A percentile compares a stretch with the other conserved stretches of the same genome.
Conservation (phyloP, 2,329 filamentous ascomycete species). For the Coniochaeta ligniaria region DNA sequence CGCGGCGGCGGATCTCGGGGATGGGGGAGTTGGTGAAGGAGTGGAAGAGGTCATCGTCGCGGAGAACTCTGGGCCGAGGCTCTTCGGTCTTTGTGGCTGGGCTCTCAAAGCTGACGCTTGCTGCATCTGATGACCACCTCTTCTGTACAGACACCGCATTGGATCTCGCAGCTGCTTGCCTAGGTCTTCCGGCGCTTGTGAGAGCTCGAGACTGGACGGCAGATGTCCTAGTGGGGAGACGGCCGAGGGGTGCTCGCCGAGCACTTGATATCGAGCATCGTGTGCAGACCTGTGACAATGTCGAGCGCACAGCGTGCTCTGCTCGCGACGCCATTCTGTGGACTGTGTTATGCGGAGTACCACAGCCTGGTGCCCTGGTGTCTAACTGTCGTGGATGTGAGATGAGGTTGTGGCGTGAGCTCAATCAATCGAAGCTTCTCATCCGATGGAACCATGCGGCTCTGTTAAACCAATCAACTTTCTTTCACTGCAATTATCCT, state of each 20-base stretch:
- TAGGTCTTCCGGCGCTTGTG: not conserved
- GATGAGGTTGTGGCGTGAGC: not conserved
- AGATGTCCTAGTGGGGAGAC: not conserved
- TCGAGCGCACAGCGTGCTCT: slow-evolving; percentile 31
- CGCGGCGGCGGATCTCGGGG: slow-evolving; percentile 77
- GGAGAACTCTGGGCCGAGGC: slow-evolving; percentile 34
- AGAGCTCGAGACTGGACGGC: not conserved
- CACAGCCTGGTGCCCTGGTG: not conserved
- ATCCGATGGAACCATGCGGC: not conserved
- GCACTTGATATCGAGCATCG: slow-evolving; percentile 28
- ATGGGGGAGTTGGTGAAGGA: slow-evolving; percentile 84
- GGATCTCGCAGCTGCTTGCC: not conserved
- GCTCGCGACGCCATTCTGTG: slow-evolving; percentile 14
- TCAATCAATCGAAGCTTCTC: slow-evolving; percentile 1
- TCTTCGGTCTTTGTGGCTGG: slow-evolving; percentile 5
- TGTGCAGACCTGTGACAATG: slow-evolving; percentile 30
- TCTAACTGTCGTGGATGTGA: not conserved
- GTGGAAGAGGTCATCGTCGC: slow-evolving; percentile 83
- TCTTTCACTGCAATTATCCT: too few relatives aligned
- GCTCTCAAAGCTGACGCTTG: not conserved
- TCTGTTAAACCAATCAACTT: too few relatives aligned
- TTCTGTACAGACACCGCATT: not conserved
- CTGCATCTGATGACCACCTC: not conserved
- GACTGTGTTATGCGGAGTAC: not conserved
- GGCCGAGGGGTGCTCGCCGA: not conserved